These are phyloP conservation scores for Chrysanthemum seticuspe DNA, from an alignment of 129 eudicot species.

Conservation along the genomic window DNA sequence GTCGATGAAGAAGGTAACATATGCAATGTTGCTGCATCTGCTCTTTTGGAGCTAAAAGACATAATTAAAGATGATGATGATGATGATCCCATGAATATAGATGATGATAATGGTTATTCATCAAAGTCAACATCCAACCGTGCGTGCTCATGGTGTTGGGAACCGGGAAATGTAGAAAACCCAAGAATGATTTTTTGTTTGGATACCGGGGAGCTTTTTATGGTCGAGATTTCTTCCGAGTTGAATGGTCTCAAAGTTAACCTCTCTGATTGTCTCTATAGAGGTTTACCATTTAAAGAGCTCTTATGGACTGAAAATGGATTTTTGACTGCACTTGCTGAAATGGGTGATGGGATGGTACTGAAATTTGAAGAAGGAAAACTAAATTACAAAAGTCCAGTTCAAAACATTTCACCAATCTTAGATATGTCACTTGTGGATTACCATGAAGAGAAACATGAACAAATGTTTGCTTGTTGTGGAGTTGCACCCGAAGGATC, in stretches of 20 bases:
- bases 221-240: conserved; percentile 56
- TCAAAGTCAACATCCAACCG: conserved; percentile 51
- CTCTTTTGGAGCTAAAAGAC: conserved; percentile 84
- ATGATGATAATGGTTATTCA: conserved; percentile 40
- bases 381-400: conserved; percentile 52
- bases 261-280: conserved; percentile 77
- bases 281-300: conserved; percentile 62
- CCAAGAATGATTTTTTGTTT: conserved; percentile 76
- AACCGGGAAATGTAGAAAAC: conserved; percentile 49
- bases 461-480: conserved; percentile 96
- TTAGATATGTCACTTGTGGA: conserved; percentile 85
- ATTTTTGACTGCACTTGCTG: conserved; percentile 73
- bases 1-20: conserved; percentile 87
- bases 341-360: conserved; percentile 96
- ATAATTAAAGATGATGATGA: conserved; percentile 45
- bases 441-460: conserved; percentile 81
- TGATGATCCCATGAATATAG: conserved; percentile 89
- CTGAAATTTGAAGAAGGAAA: conserved; percentile 74
- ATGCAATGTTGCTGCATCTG: conserved; percentile 93
- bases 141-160: conserved; percentile 97
- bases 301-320: conserved; percentile 86
- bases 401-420: conserved; percentile 91
- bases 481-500: conserved; percentile 96
- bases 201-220: conserved; percentile 79
- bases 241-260: conserved; percentile 57